Evolutionary conservation across 1,139 yeast species (phyloP), one percentile per base, ranked within the genome.

Genomic region (Sugiyamaella neomexicana): DNA sequence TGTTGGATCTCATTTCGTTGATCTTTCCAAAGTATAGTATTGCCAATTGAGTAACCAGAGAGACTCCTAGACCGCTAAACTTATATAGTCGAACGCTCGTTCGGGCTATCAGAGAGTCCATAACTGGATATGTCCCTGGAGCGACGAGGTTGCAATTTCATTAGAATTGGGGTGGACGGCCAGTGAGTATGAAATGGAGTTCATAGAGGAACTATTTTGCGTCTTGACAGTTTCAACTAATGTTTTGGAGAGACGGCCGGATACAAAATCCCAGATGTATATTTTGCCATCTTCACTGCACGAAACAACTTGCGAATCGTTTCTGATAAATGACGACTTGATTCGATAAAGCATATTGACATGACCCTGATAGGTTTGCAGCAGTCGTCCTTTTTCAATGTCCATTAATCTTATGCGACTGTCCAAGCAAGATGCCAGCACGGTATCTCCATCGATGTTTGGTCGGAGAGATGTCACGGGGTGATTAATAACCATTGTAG

Each of bases 241-340:
- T 12, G 50, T 50, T 1, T 36, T 32, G 15, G 56, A 48, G 5
- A 62, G 29, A 2, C 57, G 64, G 0, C 96, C 96, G 5, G 93
- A 84, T 29, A 78, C 78, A 41, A 85, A 80, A 68, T 89, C 96
- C 97, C 97, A 90, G 20, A 88, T 82, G 68, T 86, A 88, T 50
- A 90, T 80, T 61, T 84, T 85, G 50, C 97, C 97, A 68, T 89
- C 96, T 66, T 89, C 97, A 5, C 95, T 81, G 0, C 95, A 95
- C 3, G 95, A 86, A 0, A 89, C 88, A 1, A 89, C 79, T 58
- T 88, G 75, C 6, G 89, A 78, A 1, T 96, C 96, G 71, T 87
- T 60, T n/a, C 54, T 57, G 15, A 60, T 58, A 45, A 68, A 62
- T 15, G 58, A 48, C 9, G 67, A 62, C 16, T 59, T 56, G 25